Conservation (phyloP, 768 basidiomycete genomes). For the Sporobolomyces roseus region DNA sequence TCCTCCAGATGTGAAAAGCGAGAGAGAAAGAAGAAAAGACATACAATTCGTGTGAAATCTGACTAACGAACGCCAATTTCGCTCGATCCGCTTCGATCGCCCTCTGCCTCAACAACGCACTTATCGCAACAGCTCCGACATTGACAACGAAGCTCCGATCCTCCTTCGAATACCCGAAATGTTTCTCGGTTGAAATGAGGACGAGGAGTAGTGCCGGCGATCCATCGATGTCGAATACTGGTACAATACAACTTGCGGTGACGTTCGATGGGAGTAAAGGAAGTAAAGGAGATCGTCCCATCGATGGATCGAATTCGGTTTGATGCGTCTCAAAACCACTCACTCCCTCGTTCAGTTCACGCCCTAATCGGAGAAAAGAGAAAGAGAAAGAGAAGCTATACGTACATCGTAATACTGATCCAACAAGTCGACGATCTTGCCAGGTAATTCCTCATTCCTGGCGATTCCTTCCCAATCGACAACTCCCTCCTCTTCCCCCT, state of each 20-base stretch:
- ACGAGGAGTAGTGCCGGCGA: constrained; percentile 22
- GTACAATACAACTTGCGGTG: constrained; percentile 14
- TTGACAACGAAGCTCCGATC: constrained; percentile 14
- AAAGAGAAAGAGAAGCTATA: not conserved
- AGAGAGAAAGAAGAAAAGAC: not conserved
- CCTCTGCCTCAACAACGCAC: constrained; percentile 27
- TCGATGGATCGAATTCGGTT: constrained; percentile 8
- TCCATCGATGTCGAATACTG: constrained; percentile 35
- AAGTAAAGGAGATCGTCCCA: not conserved
- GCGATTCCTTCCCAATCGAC: constrained; percentile 10
- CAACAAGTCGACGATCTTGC: not conserved
- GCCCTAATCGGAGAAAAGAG: not conserved
- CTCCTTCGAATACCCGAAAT: constrained; percentile 10
- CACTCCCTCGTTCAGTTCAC: not conserved
- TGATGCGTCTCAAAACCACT: not conserved
- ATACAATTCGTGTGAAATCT: constrained; percentile 31
- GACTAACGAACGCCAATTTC: constrained; percentile 33
- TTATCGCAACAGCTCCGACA: constrained; percentile 30
- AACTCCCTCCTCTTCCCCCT: not conserved
- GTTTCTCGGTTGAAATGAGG: constrained; percentile 23
- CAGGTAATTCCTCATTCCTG: not conserved
- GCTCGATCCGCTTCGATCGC: constrained; percentile 32
- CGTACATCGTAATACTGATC: not conserved
- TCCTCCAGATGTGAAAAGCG: too few relatives aligned
- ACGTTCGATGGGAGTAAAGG: not conserved